Evolutionary conservation across 768 basidiomycete species (phyloP), one percentile per base, ranked within the genome.

Genomic region (Leucocoprinus leucothites): DNA sequence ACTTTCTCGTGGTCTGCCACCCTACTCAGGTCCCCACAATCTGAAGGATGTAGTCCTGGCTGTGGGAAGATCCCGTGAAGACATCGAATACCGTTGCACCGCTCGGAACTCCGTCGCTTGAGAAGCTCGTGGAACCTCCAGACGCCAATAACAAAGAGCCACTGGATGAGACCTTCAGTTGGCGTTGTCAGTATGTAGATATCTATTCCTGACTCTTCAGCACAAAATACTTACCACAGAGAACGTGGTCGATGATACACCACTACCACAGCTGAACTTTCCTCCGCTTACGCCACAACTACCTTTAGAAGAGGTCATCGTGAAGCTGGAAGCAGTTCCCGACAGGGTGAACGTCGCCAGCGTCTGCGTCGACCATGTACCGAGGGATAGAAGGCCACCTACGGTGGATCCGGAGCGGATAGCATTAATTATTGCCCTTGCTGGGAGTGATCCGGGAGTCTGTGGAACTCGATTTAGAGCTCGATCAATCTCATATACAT

Each of bases 311-410:
- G 81, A 81, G 22, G 72, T 72, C 71, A 86, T 71, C 9, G 81
- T 84, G 69, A 85, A 84, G 60, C 77, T 75, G 7, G 72, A 71
- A 21, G 73, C 60, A 16, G 74, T 69, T 28, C 82, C 80, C 7
- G 77, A 73, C 25, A 81, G 57, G 1, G 78, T 78, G 61, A 76
- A 80, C 1, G 82, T 84, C 11, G 82, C 83, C 31, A 78, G 70
- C 7, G 82, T 84, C 64, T 85, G 83, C 9, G 78, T 80, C 7
- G 81, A 82, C 82, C 82, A 84, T 11, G 81, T 84, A 18, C 82
- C 84, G 7, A 61, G 63, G 1, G 79, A 74, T 38, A 86, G 72
- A 21, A 86, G 74, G 13, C 82, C 83, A 7, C 83, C 83, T 11
- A 73, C 64, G 5, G 60, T 61, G 6, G 69, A 65, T 22, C 74